Evolutionary conservation across 2,329 filamentous ascomycete species (phyloP).

Genomic region (Penicillium corylophilum): DNA sequence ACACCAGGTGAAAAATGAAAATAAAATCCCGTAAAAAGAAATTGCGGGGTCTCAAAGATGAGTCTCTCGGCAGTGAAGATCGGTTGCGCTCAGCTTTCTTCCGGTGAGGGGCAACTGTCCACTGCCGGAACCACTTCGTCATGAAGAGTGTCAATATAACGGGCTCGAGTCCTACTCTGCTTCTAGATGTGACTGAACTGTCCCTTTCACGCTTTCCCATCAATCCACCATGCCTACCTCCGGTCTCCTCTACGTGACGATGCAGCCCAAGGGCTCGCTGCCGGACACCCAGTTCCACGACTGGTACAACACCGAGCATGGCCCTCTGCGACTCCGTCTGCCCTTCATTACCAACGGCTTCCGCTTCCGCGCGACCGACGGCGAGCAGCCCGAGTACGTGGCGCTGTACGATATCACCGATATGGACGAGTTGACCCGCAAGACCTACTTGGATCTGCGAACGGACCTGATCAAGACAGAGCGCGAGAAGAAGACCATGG

Average conservation of each 20-base stretch:
- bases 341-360: conserved; percentile 75
- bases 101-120: conserved; percentile 20
- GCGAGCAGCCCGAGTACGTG: conserved; percentile 65
- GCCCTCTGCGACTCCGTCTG: conserved; percentile 73
- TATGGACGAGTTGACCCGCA: conserved; percentile 66
- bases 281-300: conserved; percentile 74
- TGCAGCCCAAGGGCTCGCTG: conserved; percentile 71
- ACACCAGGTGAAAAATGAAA: too few species aligned
- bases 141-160: not conserved
- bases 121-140: conserved; percentile 4
- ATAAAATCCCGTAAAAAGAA: too few species aligned
- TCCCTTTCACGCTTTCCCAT: not conserved
- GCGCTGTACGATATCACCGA: conserved; percentile 79
- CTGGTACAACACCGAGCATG: conserved; percentile 94
- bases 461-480: conserved; percentile 54
- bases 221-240: conserved; percentile 42
- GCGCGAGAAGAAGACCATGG: conserved; percentile 61
- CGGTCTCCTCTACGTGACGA: conserved; percentile 81
- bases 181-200: not conserved
- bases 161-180: not conserved
- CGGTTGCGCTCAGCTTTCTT: conserved; percentile 25
- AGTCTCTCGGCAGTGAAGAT: conserved; percentile 24
- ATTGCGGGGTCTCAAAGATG: not conserved
- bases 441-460: conserved; percentile 60
- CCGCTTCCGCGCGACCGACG: conserved; percentile 70